Base-by-base conservation (phyloP, 305 asterid species). In the Solanum hybrid region DNA sequence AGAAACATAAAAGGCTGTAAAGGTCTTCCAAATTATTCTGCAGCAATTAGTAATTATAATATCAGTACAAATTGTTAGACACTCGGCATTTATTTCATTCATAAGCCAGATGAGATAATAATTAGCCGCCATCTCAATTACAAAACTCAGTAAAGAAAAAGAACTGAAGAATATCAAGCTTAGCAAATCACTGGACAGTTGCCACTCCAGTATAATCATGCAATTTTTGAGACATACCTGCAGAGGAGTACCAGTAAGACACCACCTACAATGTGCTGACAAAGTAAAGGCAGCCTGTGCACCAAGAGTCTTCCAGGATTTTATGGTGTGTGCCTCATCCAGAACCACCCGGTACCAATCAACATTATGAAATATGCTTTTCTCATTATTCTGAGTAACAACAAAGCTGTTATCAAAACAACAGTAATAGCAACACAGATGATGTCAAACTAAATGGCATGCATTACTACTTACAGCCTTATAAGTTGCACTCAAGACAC, bases 261-360 rank as follows among this genome's bases (percentile, higher is more conserved):
- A 95, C 99, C 98, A 96, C 10, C 96, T 94, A 92, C 98, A 94
- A 91, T 93, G 91, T 2, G 99, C 94, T 78, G 97, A 89, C 91
- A 96, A 91, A 76, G 92, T 92, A 92, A 93, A 96, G 9, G 98
- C 96, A 70, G 98, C 98, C 89, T 93, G 97, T 68, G 99, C 99
- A 92, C 91, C 93, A 86, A 90, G 93, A 90, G 96, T 92, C 91
- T 86, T 96, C 27, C 94, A 92, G 77, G 97, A 92, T 93, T 96
- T 96, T 41, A 95, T 96, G 37, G 93, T 96, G 93, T 96, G 99
- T 79, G 99, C 99, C 93, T 96, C 99, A 88, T 96, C 99, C 73
- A 96, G 91, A 76, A 96, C 99, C 89, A 96, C 95, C 4, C 99
- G 94, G 87, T 95, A 93, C 99, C 99, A 96, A 82, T 94, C 99